Percentiles rank a stretch among this genome's conserved stretches.
Conservation (phyloP, 176 grass and related monocot species). For the Carex scoparia region DNA sequence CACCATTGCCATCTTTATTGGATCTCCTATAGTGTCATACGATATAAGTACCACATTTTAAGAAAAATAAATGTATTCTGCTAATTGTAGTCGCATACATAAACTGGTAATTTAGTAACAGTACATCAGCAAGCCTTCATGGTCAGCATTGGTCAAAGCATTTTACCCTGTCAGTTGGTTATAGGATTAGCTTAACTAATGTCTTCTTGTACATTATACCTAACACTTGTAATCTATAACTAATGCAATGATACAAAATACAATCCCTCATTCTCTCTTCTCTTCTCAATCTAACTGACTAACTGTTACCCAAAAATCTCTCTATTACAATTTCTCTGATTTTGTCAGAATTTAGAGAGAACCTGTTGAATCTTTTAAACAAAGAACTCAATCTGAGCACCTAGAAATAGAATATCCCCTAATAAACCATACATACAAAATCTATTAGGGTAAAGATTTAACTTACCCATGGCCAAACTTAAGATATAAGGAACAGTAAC, state of each 20-base stretch:
- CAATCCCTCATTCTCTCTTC: no score
- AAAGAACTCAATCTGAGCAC: not conserved
- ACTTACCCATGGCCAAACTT: conserved; percentile 81
- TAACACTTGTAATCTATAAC: no score
- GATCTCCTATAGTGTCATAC: conserved; percentile 45
- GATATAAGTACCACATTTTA: not conserved
- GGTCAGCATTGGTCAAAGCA: no score
- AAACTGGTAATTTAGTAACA: not conserved
- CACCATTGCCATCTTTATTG: conserved; percentile 83
- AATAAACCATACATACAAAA: not conserved
- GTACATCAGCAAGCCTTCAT: no score
- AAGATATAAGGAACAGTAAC: conserved; percentile 70
- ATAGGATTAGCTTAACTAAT: no score
- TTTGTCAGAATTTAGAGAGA: not conserved
- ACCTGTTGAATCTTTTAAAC: not conserved
- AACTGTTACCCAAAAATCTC: no score
- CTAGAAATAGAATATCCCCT: not conserved
- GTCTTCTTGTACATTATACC: no score
- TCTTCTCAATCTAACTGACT: no score
- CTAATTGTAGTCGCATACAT: conserved; percentile 6
- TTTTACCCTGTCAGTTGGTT: no score
- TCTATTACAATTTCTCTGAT: no score
- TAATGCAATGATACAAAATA: no score
- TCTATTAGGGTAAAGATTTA: no score
- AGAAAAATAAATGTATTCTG: not conserved